phyloP scores from a whole-genome alignment of 345 rosid species.

The Gossypium australe region DNA sequence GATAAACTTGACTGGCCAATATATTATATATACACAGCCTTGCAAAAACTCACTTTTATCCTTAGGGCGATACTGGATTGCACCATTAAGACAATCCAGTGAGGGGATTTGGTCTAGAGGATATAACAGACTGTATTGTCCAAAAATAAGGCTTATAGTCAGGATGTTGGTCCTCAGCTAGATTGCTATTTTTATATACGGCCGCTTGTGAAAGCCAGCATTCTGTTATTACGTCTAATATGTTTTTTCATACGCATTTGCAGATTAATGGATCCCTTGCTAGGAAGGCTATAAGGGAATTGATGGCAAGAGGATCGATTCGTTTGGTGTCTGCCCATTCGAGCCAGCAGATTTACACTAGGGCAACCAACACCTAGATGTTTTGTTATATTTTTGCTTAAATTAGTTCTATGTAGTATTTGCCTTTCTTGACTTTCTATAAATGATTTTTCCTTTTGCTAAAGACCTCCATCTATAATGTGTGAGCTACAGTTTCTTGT shows the following conservation, averaged over 20 bases:
- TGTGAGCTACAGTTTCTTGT: background rate
- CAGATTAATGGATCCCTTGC: slow-evolving; percentile 78
- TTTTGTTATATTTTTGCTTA: background rate
- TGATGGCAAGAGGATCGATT: slow-evolving; percentile 76
- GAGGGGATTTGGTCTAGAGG: background rate
- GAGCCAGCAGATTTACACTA: slow-evolving; percentile 82
- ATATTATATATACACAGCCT: no score
- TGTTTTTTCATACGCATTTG: background rate
- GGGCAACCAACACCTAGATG: slow-evolving; percentile 62
- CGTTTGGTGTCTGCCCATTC: slow-evolving; percentile 73
- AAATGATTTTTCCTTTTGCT: background rate
- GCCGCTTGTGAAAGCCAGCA: background rate
- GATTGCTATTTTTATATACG: background rate
- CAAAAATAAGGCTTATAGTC: background rate
- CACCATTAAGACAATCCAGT: background rate
- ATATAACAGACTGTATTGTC: background rate
- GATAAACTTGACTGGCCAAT: no score
- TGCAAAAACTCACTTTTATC: no score
- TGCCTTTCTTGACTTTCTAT: background rate
- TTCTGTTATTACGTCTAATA: background rate
- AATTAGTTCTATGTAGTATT: background rate
- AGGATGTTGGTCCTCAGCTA: background rate
- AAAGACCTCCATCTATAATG: no score
- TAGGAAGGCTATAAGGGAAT: slow-evolving; percentile 59
- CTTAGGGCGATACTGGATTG: background rate